Evolutionary conservation across 129 eudicot genomes (phyloP), one percentile per base, ranked within the genome.

Genomic region (Helichrysum umbraculigerum): DNA sequence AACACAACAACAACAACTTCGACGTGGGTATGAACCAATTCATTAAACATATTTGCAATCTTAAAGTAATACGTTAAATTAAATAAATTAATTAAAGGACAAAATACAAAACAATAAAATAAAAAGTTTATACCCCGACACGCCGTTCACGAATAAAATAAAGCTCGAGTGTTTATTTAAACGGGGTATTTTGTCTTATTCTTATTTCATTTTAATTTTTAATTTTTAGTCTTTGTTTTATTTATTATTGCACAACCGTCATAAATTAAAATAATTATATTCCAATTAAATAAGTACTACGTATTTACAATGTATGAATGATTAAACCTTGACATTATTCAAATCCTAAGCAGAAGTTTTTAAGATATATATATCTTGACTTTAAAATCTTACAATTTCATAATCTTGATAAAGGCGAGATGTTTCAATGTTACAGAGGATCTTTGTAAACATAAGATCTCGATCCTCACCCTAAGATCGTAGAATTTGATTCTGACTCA

Each of bases 111-210:
- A 29, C 1, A 56, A 39, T 6, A 6, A 17, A 3, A 11, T 5
- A 6, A 11, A 20, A 20, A 10, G 34, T 68, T 47, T 44, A 78
- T 70, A 63, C 66, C 65, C 82, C 52, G 77, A 78, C 82, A 47
- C 70, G 82, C 82, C 77, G 72, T 78, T 78, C 77, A 78, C 29
- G 22, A 50, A 20, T 78, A 70, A 60, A 71, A 70, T 61, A 78
- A 19, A 42, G 65, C 4, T 56, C 15, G 50, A 41, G 34, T 29
- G 30, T 25, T 76, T 52, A n/a, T 51, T 76, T 14, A 51, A 65
- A 54, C 16, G 50, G 54, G 56, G 34, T 2, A 63, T 68, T 34
- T 70, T 70, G 82, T 69, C 76, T 2, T 34, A 14, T 70, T 77
- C 42, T 51, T 12, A 41, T 20, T 28, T 20, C n/a, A 6, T 66